These are phyloP conservation scores for Simplicillium sp. DNA, from an alignment of 2,329 filamentous ascomycete species.

Conservation along the genomic window DNA sequence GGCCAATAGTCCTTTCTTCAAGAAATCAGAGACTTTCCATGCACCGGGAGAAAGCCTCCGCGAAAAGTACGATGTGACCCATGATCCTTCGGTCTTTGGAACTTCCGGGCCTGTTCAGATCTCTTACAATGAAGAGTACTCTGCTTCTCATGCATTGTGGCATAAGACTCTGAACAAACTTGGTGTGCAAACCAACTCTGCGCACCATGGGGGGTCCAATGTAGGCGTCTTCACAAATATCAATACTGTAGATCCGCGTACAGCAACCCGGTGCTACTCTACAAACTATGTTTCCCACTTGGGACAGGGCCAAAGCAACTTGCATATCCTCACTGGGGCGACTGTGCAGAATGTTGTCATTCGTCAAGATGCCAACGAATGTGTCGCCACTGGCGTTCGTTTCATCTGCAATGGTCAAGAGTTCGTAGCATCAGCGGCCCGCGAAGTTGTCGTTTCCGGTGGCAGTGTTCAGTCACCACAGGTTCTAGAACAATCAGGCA, in stretches of 20 bases:
- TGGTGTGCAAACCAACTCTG: slow-evolving; percentile 27
- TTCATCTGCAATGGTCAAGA: slow-evolving; percentile 26
- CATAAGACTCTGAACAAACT: slow-evolving; percentile 35
- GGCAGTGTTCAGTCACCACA: slow-evolving; percentile 48
- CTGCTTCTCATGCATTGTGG: slow-evolving; percentile 33
- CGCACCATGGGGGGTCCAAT: slow-evolving; percentile 38
- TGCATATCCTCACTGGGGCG: slow-evolving; percentile 24
- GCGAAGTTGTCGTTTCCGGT: slow-evolving; percentile 49
- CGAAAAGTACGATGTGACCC: slow-evolving; percentile 24
- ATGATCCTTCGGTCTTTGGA: slow-evolving; percentile 30
- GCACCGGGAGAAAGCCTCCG: slow-evolving; percentile 22
- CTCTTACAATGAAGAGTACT: slow-evolving; percentile 31
- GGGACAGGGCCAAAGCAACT: slow-evolving; percentile 26
- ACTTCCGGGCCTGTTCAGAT: slow-evolving; percentile 36
- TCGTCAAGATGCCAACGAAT: slow-evolving; percentile 10
- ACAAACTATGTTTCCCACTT: slow-evolving; percentile 32
- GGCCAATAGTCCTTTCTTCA: slow-evolving; percentile 34
- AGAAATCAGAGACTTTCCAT: slow-evolving; percentile 38
- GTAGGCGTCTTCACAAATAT: slow-evolving; percentile 40
- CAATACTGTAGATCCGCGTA: slow-evolving; percentile 35
- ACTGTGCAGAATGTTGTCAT: slow-evolving; percentile 17
- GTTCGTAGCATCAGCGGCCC: slow-evolving; percentile 26
- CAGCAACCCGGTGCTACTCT: slow-evolving; percentile 36
- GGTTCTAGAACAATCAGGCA: slow-evolving; percentile 51
- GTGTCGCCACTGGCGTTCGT: slow-evolving; percentile 19